Conservation (phyloP, 129 eudicot genomes). For the Arctium minus region DNA sequence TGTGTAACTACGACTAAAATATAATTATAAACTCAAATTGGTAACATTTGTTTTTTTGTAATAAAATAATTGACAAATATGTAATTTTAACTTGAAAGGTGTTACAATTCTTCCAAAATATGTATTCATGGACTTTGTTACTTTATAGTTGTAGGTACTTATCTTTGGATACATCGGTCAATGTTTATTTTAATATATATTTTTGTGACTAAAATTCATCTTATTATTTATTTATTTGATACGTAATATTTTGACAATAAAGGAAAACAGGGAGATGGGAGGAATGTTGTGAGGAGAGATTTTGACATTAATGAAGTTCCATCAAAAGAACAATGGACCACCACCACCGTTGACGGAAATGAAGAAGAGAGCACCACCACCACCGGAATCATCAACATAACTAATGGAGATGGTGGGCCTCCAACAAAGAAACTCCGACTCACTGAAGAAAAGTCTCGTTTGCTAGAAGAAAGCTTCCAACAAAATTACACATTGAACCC, state of each 20-base stretch:
- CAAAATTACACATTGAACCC: slow-evolving; percentile 57
- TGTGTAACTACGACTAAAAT: no score
- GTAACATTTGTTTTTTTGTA: no score
- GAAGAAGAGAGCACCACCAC: slow-evolving; percentile 30
- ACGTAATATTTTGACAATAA: background rate
- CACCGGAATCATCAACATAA: background rate
- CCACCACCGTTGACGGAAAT: slow-evolving; percentile 29
- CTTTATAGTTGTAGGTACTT: background rate
- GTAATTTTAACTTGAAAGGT: background rate
- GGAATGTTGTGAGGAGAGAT: slow-evolving; percentile 15
- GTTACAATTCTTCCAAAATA: background rate
- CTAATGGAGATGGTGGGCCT: slow-evolving; percentile 14
- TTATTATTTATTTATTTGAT: background rate
- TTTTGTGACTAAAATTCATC: background rate
- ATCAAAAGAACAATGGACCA: slow-evolving; percentile 31
- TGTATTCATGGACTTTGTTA: background rate
- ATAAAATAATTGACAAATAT: background rate
- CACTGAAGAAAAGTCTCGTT: slow-evolving; percentile 47
- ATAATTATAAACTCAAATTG: background rate
- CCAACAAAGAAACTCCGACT: slow-evolving; percentile 58
- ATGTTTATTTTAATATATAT: no score
- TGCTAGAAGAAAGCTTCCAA: slow-evolving; percentile 56
- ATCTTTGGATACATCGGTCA: background rate
- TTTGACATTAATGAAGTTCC: slow-evolving; percentile 62
- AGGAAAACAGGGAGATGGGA: slow-evolving; percentile 23